A percentile compares a stretch with the other conserved stretches of the same genome.
Evolutionary conservation across 345 rosid species (phyloP).

Genomic region (Eucalyptus regnans): DNA sequence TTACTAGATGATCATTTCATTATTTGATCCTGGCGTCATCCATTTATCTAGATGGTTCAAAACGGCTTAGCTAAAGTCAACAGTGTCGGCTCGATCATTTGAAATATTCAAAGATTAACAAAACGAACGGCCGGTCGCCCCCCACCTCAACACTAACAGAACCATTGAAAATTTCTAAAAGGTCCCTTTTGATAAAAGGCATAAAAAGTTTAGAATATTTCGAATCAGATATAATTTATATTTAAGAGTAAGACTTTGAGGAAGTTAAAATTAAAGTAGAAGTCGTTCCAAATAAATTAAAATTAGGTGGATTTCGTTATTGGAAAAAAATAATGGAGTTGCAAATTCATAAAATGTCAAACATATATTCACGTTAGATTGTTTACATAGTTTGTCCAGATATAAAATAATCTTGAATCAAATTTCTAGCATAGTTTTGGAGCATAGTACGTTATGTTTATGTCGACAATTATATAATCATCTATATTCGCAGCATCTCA

Average conservation of each 20-base stretch:
- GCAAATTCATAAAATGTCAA: background rate
- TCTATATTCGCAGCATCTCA: background rate
- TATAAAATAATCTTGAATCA: background rate
- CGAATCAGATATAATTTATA: too few species aligned
- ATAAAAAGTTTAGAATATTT: background rate
- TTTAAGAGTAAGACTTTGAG: background rate
- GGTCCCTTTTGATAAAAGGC: background rate
- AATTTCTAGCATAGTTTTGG: background rate
- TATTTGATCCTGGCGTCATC: background rate
- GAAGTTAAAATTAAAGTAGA: background rate
- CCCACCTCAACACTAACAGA: background rate
- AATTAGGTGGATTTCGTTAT: background rate
- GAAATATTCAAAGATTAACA: background rate
- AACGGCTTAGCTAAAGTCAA: background rate
- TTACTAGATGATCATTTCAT: background rate
- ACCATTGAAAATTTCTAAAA: background rate
- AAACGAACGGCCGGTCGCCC: accelerated
- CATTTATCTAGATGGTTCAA: background rate
- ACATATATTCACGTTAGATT: background rate
- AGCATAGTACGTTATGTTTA: background rate
- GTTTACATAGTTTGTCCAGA: background rate
- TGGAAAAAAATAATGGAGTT: background rate
- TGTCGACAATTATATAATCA: background rate
- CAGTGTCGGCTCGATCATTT: background rate
- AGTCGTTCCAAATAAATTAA: background rate